A percentile compares a stretch with the other conserved stretches of the same genome.
Conservation (phyloP, 768 basidiomycete genomes). For the Boletus pseudopeckii region DNA sequence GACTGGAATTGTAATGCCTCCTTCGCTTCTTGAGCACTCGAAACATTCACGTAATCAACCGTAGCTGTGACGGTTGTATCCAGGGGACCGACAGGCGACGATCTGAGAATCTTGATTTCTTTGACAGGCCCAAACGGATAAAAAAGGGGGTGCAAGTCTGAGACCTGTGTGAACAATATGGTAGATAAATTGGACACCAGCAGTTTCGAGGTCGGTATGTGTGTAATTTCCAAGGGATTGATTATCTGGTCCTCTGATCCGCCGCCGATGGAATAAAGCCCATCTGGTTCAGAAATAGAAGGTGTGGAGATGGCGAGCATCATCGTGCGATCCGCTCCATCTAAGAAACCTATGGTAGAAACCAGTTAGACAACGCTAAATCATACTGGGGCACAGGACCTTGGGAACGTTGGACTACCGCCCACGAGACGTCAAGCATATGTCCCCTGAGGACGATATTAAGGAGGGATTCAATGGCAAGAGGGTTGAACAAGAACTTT, state of each 20-base stretch:
- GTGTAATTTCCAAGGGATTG: slow-evolving; percentile 33
- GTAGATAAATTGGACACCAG: slow-evolving; percentile 65
- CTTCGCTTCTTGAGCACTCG: slow-evolving; percentile 63
- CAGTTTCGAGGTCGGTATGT: slow-evolving; percentile 47
- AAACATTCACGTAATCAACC: slow-evolving; percentile 58
- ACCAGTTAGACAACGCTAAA: slow-evolving; percentile 1
- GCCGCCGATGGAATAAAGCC: slow-evolving; percentile 21
- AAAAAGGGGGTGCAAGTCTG: slow-evolving; percentile 70
- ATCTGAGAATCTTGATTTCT: slow-evolving; percentile 50
- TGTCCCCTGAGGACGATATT: slow-evolving; percentile 50
- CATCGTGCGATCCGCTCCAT: slow-evolving; percentile 75
- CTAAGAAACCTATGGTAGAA: slow-evolving; percentile 58
- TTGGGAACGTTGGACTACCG: slow-evolving; percentile 82
- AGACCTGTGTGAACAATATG: slow-evolving; percentile 60
- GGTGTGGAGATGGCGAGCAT: slow-evolving; percentile 49
- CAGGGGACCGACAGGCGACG: slow-evolving; percentile 30
- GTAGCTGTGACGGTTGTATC: slow-evolving; percentile 49
- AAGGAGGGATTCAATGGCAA: neutral
- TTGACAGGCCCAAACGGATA: slow-evolving; percentile 69
- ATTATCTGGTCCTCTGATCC: slow-evolving; percentile 32
- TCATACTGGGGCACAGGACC: slow-evolving; percentile 36
- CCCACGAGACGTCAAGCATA: slow-evolving; percentile 80
- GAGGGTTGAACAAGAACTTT: slow-evolving; percentile 44
- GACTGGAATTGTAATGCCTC: slow-evolving; percentile 57
- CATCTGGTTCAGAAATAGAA: slow-evolving; percentile 28